Conservation (phyloP, 495 filamentous ascomycete genomes). For the Penicillium taxi region DNA sequence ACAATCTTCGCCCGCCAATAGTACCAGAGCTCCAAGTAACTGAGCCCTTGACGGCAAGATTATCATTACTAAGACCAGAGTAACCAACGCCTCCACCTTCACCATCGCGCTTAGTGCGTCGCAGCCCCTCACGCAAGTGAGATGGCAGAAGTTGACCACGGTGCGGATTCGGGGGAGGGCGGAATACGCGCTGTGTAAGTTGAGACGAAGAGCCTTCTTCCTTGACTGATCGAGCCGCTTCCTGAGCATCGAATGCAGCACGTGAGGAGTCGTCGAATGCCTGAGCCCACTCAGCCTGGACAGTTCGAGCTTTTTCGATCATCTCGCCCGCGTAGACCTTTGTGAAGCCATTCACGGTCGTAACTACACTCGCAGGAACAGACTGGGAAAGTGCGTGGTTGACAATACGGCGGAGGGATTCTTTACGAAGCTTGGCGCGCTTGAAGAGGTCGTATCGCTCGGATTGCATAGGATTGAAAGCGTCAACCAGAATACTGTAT, state of each 20-base stretch:
- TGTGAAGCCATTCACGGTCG: slow-evolving; percentile 69
- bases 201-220: slow-evolving; percentile 6
- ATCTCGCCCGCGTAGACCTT: slow-evolving; percentile 82
- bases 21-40: slow-evolving; percentile 45
- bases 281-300: slow-evolving; percentile 71
- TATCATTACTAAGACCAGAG: slow-evolving; percentile 62
- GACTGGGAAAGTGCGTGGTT: slow-evolving; percentile 88
- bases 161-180: slow-evolving; percentile 38
- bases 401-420: slow-evolving; percentile 58
- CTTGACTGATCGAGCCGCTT: slow-evolving; percentile 16
- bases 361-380: slow-evolving; percentile 67
- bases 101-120: slow-evolving; percentile 60
- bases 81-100: slow-evolving; percentile 64
- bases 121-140: slow-evolving; percentile 71
- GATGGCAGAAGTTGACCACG: slow-evolving; percentile 71
- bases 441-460: slow-evolving; percentile 68
- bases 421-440: slow-evolving; percentile 58
- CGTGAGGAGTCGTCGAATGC: slow-evolving; percentile 36
- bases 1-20: slow-evolving; percentile 52
- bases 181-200: slow-evolving; percentile 20
- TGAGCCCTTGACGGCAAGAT: slow-evolving; percentile 56
- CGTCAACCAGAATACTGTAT: slow-evolving; percentile 55
- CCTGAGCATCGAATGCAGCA: slow-evolving; percentile 26
- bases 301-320: slow-evolving; percentile 67
- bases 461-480: slow-evolving; percentile 60